Evolutionary conservation across 202 grass and related monocot genomes (phyloP), one percentile per base, ranked within the genome.

Genomic region (Elaeis oleifera): DNA sequence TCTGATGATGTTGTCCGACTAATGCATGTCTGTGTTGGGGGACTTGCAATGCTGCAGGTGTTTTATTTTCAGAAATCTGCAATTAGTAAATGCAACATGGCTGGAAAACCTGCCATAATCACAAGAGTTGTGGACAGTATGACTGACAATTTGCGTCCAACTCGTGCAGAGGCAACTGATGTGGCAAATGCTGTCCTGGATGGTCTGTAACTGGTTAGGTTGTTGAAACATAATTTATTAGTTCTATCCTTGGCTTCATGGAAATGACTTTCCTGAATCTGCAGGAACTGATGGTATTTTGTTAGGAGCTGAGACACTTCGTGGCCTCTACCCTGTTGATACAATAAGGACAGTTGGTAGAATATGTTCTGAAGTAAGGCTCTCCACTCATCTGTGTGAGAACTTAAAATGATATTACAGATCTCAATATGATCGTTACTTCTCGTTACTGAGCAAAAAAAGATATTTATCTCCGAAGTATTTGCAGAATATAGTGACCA

Each of bases 131-230:
- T 97, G 59, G 92, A 97, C 58, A 97, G 84, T 65, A 97, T 97
- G 92, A 80, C 86, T 76, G 84, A 92, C 69, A 97, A 97, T 58
- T 76, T 97, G 76, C 88, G 92, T 24, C 92, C 92, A 56, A 97
- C 92, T 63, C 87, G 92, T 75, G 92, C 92, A 53, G 92, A 97
- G 79, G 92, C 92, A 1, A 97, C 88, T 75, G 92, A 97, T 81
- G 92, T 97, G 59, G 92, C 92, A 79, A 97, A 97, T 79, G 92
- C 92, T 70, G 84, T 97, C 49, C 82, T 97, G 54, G 92, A 97
- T 85, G 92, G 92, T 97, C 8, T 51, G 58, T 63, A 44, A 48
- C 54, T 29, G 22, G 1, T 44, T 44, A 44, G 8, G 36, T 44
- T 44, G 36, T 44, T 14, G 36, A 9, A 44, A 44, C 36, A 44